phyloP scores from a whole-genome alignment of 192 early-diverging fungal species.

The Entophlyctis luteolus region DNA sequence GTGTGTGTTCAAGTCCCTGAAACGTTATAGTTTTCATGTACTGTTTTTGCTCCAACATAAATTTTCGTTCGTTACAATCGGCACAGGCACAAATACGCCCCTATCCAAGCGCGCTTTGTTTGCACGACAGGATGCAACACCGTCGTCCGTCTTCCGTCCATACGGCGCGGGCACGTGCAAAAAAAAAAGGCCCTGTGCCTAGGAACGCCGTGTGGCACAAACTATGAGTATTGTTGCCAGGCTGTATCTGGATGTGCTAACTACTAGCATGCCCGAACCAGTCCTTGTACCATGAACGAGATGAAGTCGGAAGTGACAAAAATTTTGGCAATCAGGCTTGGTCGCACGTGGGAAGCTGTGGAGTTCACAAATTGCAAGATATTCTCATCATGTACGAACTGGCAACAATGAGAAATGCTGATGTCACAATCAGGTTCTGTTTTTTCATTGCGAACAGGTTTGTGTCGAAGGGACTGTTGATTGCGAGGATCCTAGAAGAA shows the following conservation, averaged over 20 bases:
- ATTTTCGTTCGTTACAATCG: too few species aligned
- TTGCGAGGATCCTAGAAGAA: background rate
- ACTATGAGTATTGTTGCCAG: too few species aligned
- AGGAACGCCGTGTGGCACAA: too few species aligned
- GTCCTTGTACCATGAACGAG: too few species aligned
- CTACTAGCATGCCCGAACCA: too few species aligned
- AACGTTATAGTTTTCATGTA: too few species aligned
- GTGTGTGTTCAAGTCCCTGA: too few species aligned
- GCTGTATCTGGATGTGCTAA: too few species aligned
- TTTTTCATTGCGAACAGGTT: conserved; percentile 8
- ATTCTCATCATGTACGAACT: conserved; percentile 21
- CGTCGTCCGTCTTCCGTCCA: too few species aligned
- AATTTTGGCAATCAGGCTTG: conserved; percentile 6
- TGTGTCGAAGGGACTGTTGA: background rate
- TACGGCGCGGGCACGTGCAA: conserved; percentile 6
- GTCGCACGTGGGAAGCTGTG: conserved; percentile 1
- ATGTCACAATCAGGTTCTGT: conserved; percentile 22
- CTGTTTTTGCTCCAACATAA: too few species aligned
- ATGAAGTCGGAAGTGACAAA: too few species aligned
- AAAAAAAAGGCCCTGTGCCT: background rate
- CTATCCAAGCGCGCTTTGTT: background rate
- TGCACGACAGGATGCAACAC: background rate
- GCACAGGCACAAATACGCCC: too few species aligned
- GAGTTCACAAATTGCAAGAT: conserved; percentile 15
- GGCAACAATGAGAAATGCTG: conserved; percentile 29